Evolutionary conservation across 208 protist species (phyloP), one percentile per base, ranked within the genome.

Genomic region (Trypanosoma brucei): DNA sequence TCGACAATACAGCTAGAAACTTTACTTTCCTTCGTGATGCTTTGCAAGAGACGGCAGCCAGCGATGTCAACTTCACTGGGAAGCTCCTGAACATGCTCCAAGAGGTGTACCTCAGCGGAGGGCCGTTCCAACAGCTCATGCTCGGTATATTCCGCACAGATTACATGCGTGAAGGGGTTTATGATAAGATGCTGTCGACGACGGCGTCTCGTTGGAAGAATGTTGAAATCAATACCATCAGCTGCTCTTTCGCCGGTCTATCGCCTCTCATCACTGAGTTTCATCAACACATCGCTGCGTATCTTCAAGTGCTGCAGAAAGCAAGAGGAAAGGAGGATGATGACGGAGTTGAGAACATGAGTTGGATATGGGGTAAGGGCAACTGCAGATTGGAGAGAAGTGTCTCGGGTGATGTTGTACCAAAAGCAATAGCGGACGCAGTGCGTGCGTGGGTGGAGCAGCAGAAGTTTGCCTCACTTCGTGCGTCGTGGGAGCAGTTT

Each of bases 181-280:
- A n/a, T 11, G 14, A 52, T n/a, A 48, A 9, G 1, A n/a, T 30
- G 35, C 6, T 33, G 34, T 38, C 6, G 51, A 33, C 3, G 78
- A 71, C 44, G 72, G 78, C 68, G 37, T 62, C 59, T 40, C 62
- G 76, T 45, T 92, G 80, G 81, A 91, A 88, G 63, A 97, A 98
- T 73, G 94, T 98, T n/a, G 97, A 98, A 71, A 84, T 98, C 48
- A 98, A 98, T 77, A 98, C 95, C 8, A 97, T 98, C 58, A 96
- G 94, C 57, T 94, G 89, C 64, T 91, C 90, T 57, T 98, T 98
- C 65, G 91, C 83, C 1, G 79, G 80, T 3, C 66, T 98, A 11
- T 87, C 90, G 9, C 80, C 81, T 38, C 83, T 86, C 1, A 84
- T 97, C 22, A 77, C 63, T 34, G 57, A 83, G 9, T 88, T 98